Base-by-base conservation (phyloP, 768 basidiomycete genomes). In the Rhodosporidiobolus sp. region DNA sequence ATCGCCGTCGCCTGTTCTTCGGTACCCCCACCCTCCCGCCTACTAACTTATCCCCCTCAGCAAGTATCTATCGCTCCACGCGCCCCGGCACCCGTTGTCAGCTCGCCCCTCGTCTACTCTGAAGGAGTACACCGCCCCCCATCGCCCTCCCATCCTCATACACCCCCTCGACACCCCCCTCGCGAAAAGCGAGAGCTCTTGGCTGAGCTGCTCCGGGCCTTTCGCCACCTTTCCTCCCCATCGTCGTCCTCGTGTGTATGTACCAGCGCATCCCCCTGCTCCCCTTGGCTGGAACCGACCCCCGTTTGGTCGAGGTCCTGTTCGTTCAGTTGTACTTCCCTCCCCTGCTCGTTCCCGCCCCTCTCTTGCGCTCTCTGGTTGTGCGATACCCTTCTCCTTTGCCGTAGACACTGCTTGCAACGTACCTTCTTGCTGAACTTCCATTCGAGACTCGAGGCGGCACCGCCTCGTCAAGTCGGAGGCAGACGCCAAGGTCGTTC, bases 21-120 rank as follows among this genome's bases (percentile, higher is more conserved):
- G n/a, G 34, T 12, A 32, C 4, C 22, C 45, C 22, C 45, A 17
- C 38, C 43, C 38, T 49, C 49, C n/a, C 22, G 24, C 55, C 22
- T n/a, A 66, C 58, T 61, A 52, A 67, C 46, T 67, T 60, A 67
- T 61, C 52, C 48, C 35, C 45, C 10, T 38, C 50, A 63, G 50
- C 62, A 32, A 20, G 48, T 14, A 4, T 32, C 22, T 30, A 4
- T 22, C 45, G 48, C 60, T 19, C 32, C 10, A 3, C 55, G n/a
- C 55, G 12, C 20, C 34, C 34, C 60, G 60, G 16, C 59, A 48
- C 43, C 43, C n/a, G 30, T 57, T 34, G 17, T 38, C 24, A 14
- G 55, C 53, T 48, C 56, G 14, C 32, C n/a, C 48, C 24, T 24
- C 28, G 49, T 45, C 58, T 60, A 52, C 66, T 61, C 59, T 54